Conservation (phyloP, 2,329 filamentous ascomycete genomes). For the Aspergillus sp. region DNA sequence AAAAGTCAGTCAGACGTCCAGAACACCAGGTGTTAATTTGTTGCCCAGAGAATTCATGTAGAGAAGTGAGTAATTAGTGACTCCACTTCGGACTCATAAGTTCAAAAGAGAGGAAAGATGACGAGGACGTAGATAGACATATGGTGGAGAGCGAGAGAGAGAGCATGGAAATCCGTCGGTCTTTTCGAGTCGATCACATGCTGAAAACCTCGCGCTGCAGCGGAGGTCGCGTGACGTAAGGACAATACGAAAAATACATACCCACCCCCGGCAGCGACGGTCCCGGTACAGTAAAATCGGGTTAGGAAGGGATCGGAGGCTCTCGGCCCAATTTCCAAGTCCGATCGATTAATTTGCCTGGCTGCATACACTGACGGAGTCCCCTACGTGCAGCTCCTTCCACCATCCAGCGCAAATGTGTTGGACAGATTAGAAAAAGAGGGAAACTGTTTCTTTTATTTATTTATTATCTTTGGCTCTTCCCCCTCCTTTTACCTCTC, state of each 20-base stretch:
- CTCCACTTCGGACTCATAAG: constrained; percentile 19
- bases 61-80: constrained; percentile 3
- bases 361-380: not conserved
- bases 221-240: constrained; percentile 36
- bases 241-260: constrained; percentile 26
- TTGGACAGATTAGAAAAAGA: not conserved
- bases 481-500: not conserved
- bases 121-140: constrained; percentile 20
- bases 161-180: constrained; percentile 22
- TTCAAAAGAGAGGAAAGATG: constrained; percentile 8
- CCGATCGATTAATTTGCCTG: not conserved
- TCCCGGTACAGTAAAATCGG: not conserved
- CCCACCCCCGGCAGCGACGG: not conserved
- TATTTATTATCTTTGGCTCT: not conserved
- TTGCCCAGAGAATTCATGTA: constrained; percentile 12
- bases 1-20: constrained; percentile 2
- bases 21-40: constrained; percentile 12
- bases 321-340: constrained; percentile 16
- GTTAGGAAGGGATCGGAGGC: not conserved
- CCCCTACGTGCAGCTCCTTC: not conserved
- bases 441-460: not conserved
- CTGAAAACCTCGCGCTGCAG: constrained; percentile 21
- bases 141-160: constrained; percentile 12
- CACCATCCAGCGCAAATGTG: not conserved
- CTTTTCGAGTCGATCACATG: constrained; percentile 35